Evolutionary conservation across 1,284 basidiomycete species (phyloP).

Genomic region (Fomitopsis betulina): DNA sequence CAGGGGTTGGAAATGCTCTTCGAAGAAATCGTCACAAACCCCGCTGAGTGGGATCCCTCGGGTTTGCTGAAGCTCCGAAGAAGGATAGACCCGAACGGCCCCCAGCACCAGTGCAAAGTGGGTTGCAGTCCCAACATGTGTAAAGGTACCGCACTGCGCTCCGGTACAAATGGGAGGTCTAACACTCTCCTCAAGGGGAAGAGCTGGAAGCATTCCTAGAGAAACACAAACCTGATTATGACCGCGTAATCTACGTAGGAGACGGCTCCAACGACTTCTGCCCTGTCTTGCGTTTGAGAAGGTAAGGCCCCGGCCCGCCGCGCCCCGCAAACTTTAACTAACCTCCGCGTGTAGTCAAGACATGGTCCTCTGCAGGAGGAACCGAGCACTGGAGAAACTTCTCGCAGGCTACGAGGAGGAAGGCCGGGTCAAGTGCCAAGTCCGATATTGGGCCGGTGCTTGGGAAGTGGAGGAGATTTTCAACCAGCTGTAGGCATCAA

Average conservation of each 20-base stretch:
- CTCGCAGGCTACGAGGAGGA: slow-evolving; percentile 65
- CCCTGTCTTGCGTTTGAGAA: slow-evolving; percentile 77
- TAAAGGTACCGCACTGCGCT: slow-evolving; percentile 59
- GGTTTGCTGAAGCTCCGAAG: slow-evolving; percentile 79
- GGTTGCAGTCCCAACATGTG: slow-evolving; percentile 98
- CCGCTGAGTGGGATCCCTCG: slow-evolving; percentile 74
- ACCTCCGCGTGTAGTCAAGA: slow-evolving; percentile 53
- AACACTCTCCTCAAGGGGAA: slow-evolving; percentile 50
- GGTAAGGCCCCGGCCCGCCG: slow-evolving; percentile 36
- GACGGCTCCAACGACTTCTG: slow-evolving; percentile 97
- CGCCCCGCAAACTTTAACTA: slow-evolving; percentile 3
- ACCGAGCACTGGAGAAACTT: slow-evolving; percentile 72
- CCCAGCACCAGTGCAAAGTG: slow-evolving; percentile 82
- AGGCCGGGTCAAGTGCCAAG: slow-evolving; percentile 65
- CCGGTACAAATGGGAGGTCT: not conserved
- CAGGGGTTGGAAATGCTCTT: slow-evolving; percentile 76
- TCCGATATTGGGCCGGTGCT: slow-evolving; percentile 86
- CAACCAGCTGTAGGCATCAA: slow-evolving; percentile 31
- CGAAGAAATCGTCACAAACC: slow-evolving; percentile 89
- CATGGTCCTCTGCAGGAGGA: slow-evolving; percentile 69
- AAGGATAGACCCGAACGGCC: slow-evolving; percentile 68
- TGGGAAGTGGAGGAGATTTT: slow-evolving; percentile 92
- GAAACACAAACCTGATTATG: slow-evolving; percentile 65
- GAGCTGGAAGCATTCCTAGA: slow-evolving; percentile 83
- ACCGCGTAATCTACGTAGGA: slow-evolving; percentile 88